phyloP scores from a whole-genome alignment of 2,329 filamentous ascomycete species.

The Cladosporium cucumerinum region DNA sequence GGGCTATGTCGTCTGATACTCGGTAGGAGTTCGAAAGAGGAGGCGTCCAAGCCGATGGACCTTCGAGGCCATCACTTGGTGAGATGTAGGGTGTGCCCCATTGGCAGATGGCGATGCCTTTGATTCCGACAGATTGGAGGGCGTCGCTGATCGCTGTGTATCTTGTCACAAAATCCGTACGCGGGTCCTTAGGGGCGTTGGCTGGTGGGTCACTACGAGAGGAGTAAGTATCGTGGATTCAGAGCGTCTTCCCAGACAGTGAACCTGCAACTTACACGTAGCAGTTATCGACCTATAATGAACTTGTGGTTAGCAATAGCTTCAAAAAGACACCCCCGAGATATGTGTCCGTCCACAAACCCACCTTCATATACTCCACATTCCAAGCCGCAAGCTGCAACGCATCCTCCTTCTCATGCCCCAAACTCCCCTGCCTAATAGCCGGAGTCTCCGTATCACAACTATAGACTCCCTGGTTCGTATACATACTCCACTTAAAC shows the following conservation, averaged over 20 bases:
- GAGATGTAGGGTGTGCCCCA: slow-evolving; percentile 31
- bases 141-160: slow-evolving; percentile 27
- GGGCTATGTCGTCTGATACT: slow-evolving; percentile 31
- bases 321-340: background rate
- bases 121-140: slow-evolving; percentile 30
- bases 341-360: background rate
- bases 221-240: background rate
- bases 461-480: slow-evolving; percentile 39
- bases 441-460: slow-evolving; percentile 25
- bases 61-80: slow-evolving; percentile 25
- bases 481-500: slow-evolving; percentile 47
- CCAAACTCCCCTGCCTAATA: slow-evolving; percentile 43
- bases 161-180: slow-evolving; percentile 29
- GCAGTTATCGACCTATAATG: slow-evolving; percentile 35
- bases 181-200: slow-evolving; percentile 30
- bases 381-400: slow-evolving; percentile 57
- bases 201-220: slow-evolving; percentile 14
- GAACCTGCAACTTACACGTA: slow-evolving; percentile 21
- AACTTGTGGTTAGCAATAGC: background rate
- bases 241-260: background rate
- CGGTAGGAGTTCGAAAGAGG: slow-evolving; percentile 31
- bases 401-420: slow-evolving; percentile 58
- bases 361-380: slow-evolving; percentile 54
- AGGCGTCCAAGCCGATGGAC: slow-evolving; percentile 32
- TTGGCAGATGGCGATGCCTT: slow-evolving; percentile 30